These are phyloP conservation scores for Boletus fagicola DNA, from an alignment of 768 basidiomycete genomes.

Conservation along the genomic window DNA sequence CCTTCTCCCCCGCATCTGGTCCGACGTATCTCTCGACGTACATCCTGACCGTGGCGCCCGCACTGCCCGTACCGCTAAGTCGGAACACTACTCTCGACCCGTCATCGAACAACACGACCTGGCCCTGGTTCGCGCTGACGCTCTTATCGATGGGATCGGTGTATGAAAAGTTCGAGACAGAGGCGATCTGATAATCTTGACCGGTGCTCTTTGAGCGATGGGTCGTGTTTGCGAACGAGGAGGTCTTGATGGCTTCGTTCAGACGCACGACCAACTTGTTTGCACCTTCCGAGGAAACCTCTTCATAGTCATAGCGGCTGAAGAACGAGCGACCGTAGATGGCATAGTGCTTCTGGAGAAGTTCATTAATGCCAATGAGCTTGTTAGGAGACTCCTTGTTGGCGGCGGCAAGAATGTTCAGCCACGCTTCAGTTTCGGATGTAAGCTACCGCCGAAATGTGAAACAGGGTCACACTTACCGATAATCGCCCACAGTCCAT, in stretches of 20 bases:
- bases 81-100: conserved; percentile 95
- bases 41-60: conserved; percentile 94
- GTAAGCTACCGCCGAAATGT: conserved; percentile 8
- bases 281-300: conserved; percentile 89
- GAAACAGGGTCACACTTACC: conserved; percentile 49
- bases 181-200: conserved; percentile 72
- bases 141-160: conserved; percentile 97
- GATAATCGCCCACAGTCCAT: conserved; percentile 96
- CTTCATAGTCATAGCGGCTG: conserved; percentile 99
- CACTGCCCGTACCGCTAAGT: conserved; percentile 92
- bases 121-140: conserved; percentile 92
- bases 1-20: conserved; percentile 62
- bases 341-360: conserved; percentile 83
- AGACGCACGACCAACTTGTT: conserved; percentile 79
- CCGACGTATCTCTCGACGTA: conserved; percentile 93
- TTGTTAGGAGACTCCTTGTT: conserved; percentile 73
- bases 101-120: conserved; percentile 88
- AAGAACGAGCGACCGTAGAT: conserved; percentile 98
- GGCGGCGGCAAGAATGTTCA: conserved; percentile 93
- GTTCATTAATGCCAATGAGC: conserved; percentile 86
- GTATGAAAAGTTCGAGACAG: conserved; percentile 88
- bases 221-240: conserved; percentile 64
- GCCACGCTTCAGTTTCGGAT: conserved; percentile 65
- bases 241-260: conserved; percentile 63
- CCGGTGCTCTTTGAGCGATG: conserved; percentile 67